Evolutionary conservation across 2,329 filamentous ascomycete species (phyloP).

Genomic region (Endocalyx cinctus): DNA sequence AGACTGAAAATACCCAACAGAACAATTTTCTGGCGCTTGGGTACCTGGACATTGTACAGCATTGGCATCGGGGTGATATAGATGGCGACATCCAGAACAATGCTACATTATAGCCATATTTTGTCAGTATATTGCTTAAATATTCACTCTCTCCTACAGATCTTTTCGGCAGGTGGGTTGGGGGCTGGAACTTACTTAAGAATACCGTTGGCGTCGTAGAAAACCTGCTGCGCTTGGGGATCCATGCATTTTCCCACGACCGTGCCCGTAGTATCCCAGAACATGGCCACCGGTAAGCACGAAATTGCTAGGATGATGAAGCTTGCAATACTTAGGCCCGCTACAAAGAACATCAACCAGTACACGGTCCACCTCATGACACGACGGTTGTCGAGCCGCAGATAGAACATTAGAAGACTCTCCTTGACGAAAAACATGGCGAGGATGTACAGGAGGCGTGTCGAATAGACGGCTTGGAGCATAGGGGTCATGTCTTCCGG

Average conservation of each 20-base stretch:
- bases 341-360: constrained; percentile 3
- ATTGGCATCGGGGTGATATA: constrained; percentile 5
- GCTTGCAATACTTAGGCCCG: constrained; percentile 1
- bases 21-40: constrained; percentile 1
- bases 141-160: background rate
- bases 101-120: background rate
- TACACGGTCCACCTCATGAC: constrained; percentile 7
- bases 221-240: constrained; percentile 2
- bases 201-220: constrained; percentile 3
- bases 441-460: constrained; percentile 5
- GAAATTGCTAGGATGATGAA: constrained; percentile 1
- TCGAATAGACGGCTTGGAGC: constrained; percentile 6
- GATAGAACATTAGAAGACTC: constrained; percentile 6
- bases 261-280: constrained; percentile 2
- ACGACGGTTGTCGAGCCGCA: constrained; percentile 4
- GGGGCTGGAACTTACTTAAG: constrained; percentile 1
- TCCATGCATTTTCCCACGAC: constrained; percentile 3
- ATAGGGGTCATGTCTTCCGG: constrained; percentile 2
- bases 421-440: constrained; percentile 4
- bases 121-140: background rate
- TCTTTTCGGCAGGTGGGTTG: too few relatives aligned
- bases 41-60: constrained; percentile 3
- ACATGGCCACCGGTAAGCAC: constrained; percentile 4
- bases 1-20: constrained; percentile 4
- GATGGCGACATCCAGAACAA: constrained; percentile 5